Base-by-base conservation (phyloP, 2,329 filamentous ascomycete species). In the Ampelomyces quisqualis region DNA sequence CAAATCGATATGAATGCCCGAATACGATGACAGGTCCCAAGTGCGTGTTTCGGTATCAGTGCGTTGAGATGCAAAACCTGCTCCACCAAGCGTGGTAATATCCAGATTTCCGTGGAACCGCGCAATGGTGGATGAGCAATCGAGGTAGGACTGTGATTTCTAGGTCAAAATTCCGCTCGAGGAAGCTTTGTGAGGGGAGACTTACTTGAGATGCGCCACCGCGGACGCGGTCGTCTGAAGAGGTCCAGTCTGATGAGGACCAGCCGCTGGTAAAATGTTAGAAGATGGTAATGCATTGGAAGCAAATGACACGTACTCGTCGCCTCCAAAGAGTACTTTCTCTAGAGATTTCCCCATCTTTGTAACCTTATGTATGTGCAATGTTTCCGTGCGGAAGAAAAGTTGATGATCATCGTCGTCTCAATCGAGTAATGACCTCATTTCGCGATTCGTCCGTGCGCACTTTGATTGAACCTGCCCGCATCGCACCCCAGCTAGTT, bases 51-150 rank as follows among this genome's bases (percentile, higher is more conserved):
- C 79, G 26, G 67, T 68, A 3, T 74, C 76, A 4, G 84, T 89
- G 32, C 84, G 79, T 63, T 91, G 88, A 4, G 84, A 88, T 7
- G 88, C 88, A 61, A 94, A 93, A 4, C 88, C 88, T 1, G 88
- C 88, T 20, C 86, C 87, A 18, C 87, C 87, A 0, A 93, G 79
- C 0, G 86, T 81, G 38, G 76, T 77, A 49, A 84, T 88, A 68
- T 93, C 87, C 14, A 93, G 76, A 17, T 74, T 73, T 2, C 88
- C 88, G 49, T 79, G 70, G 69, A 90, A 90, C 7, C 64, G 66
- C 3, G 76, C 79, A 4, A 62, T 65, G 2, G 60, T 51, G 7
- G 47, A 51, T 14, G 63, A 64, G 24, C 65, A 64, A 13, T 72
- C 69, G 10, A 79, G 62, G 62, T 68, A 76, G 40, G 66, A 84